Conservation (phyloP, 2,329 filamentous ascomycete genomes). For the Penicillium sp. region DNA sequence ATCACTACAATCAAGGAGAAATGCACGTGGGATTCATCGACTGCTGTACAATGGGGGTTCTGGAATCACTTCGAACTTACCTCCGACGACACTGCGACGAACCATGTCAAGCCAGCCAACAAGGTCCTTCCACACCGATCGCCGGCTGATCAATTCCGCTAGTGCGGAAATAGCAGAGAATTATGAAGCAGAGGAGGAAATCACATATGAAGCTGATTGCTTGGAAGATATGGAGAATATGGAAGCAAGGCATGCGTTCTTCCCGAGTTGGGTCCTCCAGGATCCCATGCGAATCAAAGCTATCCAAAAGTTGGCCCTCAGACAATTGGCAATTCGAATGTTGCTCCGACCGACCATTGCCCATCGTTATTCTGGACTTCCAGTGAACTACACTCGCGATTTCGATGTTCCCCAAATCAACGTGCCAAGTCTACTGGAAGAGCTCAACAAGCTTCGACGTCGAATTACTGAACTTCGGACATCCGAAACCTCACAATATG, state of each 20-base stretch:
- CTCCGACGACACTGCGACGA: slow-evolving; percentile 9
- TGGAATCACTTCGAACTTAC: slow-evolving; percentile 20
- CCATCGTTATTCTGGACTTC: slow-evolving; percentile 37
- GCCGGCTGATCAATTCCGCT: slow-evolving; percentile 3
- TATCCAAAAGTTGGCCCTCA: slow-evolving; percentile 40
- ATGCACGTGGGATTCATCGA: slow-evolving; percentile 15
- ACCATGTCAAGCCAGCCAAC: slow-evolving; percentile 11
- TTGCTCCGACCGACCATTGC: slow-evolving; percentile 41
- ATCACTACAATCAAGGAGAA: slow-evolving; percentile 29
- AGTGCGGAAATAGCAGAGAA: slow-evolving; percentile 10
- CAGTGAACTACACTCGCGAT: slow-evolving; percentile 33
- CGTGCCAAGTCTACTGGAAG: slow-evolving; percentile 31
- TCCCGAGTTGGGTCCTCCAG: slow-evolving; percentile 29
- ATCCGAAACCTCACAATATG: slow-evolving; percentile 23
- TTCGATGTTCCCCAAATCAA: slow-evolving; percentile 30
- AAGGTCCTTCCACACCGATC: slow-evolving; percentile 20
- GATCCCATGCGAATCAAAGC: slow-evolving; percentile 36
- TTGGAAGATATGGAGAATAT: slow-evolving; percentile 16
- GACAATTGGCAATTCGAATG: slow-evolving; percentile 40
- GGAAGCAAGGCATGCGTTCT: slow-evolving; percentile 13
- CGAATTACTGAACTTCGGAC: slow-evolving; percentile 34
- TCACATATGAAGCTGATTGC: slow-evolving; percentile 13
- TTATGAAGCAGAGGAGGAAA: slow-evolving; percentile 6
- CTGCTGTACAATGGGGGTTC: slow-evolving; percentile 26
- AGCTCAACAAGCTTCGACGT: slow-evolving; percentile 33